phyloP scores from a whole-genome alignment of 2,329 filamentous ascomycete genomes.

The Colletotrichum phormii region DNA sequence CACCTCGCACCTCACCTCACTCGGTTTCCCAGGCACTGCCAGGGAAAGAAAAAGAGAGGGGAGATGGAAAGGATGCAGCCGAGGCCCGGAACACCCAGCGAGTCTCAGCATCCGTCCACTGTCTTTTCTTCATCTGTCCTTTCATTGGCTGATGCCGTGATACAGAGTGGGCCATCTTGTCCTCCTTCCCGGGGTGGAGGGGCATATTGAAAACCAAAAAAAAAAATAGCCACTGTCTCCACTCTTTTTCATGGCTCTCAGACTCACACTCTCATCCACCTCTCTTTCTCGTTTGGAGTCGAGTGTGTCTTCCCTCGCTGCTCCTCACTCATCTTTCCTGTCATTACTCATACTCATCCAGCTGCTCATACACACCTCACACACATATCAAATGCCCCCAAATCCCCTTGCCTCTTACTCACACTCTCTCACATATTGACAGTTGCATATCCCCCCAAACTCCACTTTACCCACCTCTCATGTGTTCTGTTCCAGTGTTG shows the following conservation, averaged over 20 bases:
- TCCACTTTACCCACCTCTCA: not conserved
- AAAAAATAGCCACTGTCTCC: not conserved
- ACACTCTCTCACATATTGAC: not conserved
- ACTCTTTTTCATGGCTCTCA: constrained; percentile 7
- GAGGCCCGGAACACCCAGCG: constrained; percentile 25
- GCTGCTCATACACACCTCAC: not conserved
- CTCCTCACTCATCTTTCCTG: constrained; percentile 10
- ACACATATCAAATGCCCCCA: not conserved
- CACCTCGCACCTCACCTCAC: not conserved
- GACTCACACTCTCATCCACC: not conserved
- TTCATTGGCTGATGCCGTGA: constrained; percentile 6
- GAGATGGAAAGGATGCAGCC: constrained; percentile 23
- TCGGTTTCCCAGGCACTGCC: no score
- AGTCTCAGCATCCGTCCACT: constrained; percentile 34
- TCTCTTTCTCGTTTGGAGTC: not conserved
- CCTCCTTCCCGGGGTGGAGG: constrained; percentile 14
- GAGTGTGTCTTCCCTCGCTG: not conserved
- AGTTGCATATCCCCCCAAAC: not conserved
- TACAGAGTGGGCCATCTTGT: constrained; percentile 5
- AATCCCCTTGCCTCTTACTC: not conserved
- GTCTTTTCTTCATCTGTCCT: constrained; percentile 13
- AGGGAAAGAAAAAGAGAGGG: not conserved
- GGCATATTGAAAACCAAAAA: constrained; percentile 20
- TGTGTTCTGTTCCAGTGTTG: constrained; percentile 7
- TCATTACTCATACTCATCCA: constrained; percentile 6